Base-by-base conservation (phyloP, 352 stramenopile species). In the Globisporangium megalacanthum region DNA sequence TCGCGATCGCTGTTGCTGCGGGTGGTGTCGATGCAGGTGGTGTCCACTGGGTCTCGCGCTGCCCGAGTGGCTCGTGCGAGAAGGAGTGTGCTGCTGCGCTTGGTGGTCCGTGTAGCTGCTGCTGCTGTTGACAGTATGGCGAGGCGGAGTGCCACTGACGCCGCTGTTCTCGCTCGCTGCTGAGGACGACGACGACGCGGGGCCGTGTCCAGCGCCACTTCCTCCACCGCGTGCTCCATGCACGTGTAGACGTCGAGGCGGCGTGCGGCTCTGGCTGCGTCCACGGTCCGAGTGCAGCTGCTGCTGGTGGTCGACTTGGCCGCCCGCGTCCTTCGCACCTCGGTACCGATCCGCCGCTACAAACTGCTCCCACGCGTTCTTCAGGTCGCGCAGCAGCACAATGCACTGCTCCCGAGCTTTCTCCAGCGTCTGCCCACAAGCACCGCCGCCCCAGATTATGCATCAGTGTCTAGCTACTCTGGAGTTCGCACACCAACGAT, bases 321-420 rank as follows among this genome's bases (percentile, higher is more conserved):
- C 25, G 25, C 14, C 17, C 4, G 15, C 8, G 19, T 48, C 42
- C 13, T 49, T 58, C 20, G 35, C 31, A 14, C 44, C 51, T 19
- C 52, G 46, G 35, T 46, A 39, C 33, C 3, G 6, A 35, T 64
- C 58, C 25, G 52, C 37, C 14, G 17, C 36, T 29, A 49, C 51
- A 49, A 68, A 68, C 22, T 68, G 56, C 58, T 68, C 61, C 61
- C 61, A 68, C 20, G 31, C 25, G 4, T 41, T 66, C 39, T 68
- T 68, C 29, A 68, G 25, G 19, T 61, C 51, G 6, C 58, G 56
- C 31, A 68, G 17, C 20, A 61, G 29, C 4, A n/a, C 36, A 19
- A 66, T 56, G 22, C 57, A 61, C n/a, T 48, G 58, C 4, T 68
- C 49, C 33, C 48, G 60, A 6, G 57, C 61, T 55, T 49, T 48